Evolutionary conservation across 495 filamentous ascomycete genomes (phyloP), one percentile per base, ranked within the genome.

Genomic region (Rhypophila decipiens): DNA sequence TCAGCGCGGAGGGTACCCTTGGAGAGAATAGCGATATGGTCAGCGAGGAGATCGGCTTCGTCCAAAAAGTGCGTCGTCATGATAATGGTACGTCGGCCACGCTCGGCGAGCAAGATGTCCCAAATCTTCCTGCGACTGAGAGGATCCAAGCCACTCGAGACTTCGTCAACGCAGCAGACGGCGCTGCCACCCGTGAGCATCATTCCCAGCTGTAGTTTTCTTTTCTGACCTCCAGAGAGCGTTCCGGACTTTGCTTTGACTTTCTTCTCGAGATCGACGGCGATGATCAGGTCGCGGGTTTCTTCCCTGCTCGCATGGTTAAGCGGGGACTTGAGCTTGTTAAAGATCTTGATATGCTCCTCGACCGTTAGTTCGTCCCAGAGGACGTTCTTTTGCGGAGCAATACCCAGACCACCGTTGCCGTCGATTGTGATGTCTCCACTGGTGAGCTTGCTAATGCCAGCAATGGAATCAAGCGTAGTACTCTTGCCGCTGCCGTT

Each of bases 141-240:
- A 0, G 89, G 88, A 57, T 95, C 89, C 9, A 95, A 68, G 5
- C 89, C 89, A 41, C 79, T 84, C 12, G 82, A 87, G 4, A 91
- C 87, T 58, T 95, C 89, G 58, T 95, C 89, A 7, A 95, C 83
- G 61, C 87, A 90, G 63, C 89, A 95, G 5, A 95, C 80, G 13
- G 75, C 78, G 49, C 82, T 87, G 15, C 87, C 89, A 33, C 89
- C 89, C 20, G 86, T 89, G 44, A 95, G 79, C 87, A 93, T 94
- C 79, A 91, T 89, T n/a, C 84, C 83, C 9, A 95, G 75, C 58
- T 95, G 89, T n/a, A 91, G 68, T 63, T 94, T 94, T 19, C 89
- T 74, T 63, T 91, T 94, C 64, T 95, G 89, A 1, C 89, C 89
- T 5, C 89, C 88, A 2, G 87, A 93, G 4, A 95, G 71, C 1